Conservation (phyloP, 1,284 basidiomycete species). For the Rhodotorula sp. region DNA sequence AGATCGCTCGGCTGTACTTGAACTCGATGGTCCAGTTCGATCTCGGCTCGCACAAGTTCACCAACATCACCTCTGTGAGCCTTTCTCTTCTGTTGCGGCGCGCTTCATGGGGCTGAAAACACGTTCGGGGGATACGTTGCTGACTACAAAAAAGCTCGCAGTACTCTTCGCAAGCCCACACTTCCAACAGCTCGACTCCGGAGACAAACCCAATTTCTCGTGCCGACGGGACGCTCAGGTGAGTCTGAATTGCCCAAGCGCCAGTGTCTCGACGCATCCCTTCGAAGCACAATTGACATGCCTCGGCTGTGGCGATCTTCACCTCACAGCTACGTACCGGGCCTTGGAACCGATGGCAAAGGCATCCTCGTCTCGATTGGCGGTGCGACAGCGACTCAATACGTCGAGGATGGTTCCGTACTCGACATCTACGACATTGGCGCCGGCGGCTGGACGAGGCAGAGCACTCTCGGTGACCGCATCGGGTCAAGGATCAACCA, state of each 20-base stretch:
- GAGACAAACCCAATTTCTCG: slow-evolving; percentile 40
- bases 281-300: too few relatives aligned
- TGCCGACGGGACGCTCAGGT: slow-evolving; percentile 41
- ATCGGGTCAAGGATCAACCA: slow-evolving; percentile 41
- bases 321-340: slow-evolving; percentile 39
- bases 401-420: slow-evolving; percentile 35
- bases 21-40: slow-evolving; percentile 39
- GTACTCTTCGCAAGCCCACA: slow-evolving; percentile 33
- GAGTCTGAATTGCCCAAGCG: too few relatives aligned
- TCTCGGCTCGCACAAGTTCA: slow-evolving; percentile 18
- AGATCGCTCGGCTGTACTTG: slow-evolving; percentile 39
- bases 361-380: slow-evolving; percentile 44
- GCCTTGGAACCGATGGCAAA: slow-evolving; percentile 34
- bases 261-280: too few relatives aligned
- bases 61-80: slow-evolving; percentile 25
- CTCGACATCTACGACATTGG: slow-evolving; percentile 45
- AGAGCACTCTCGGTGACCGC: slow-evolving; percentile 39
- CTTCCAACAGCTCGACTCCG: slow-evolving; percentile 36
- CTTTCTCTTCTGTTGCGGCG: neutral
- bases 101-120: too few relatives aligned
- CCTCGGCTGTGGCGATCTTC: too few relatives aligned
- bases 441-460: slow-evolving; percentile 42
- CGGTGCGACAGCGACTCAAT: slow-evolving; percentile 42
- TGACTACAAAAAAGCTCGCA: neutral
- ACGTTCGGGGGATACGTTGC: neutral